Base-by-base conservation (phyloP, 2,329 filamentous ascomycete species). In the Zymoseptoria ardabiliae region DNA sequence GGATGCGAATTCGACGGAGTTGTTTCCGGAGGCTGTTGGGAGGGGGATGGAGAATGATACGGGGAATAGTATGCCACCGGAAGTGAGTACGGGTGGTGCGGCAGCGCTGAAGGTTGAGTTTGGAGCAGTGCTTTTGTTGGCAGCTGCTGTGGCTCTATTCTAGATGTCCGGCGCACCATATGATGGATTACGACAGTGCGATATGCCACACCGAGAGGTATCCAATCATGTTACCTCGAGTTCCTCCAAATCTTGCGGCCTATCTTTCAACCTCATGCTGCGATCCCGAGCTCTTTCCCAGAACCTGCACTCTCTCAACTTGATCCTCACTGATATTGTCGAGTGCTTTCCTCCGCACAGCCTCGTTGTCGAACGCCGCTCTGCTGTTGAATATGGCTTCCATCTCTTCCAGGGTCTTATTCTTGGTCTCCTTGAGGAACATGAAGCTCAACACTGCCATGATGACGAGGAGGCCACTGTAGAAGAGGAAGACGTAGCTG, bases 401-500 rank as follows among this genome's bases (percentile, higher is more conserved):
- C 66, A 67, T 75, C 69, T 73, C 69, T 59, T 75, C 73, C 20
- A 74, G 54, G n/a, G 65, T 71, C 10, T 68, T 65, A 6, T 71
- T 72, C 51, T 71, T 69, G 1, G 74, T 76, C 63, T 77, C 73
- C 4, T 71, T 70, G 41, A 76, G 63, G 54, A 73, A 70, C 19
- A 76, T 68, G 50, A 70, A 75, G 25, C 75, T 75, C 5, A 75
- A 62, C 4, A 72, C 61, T 0, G 73, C 74, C 61, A 79, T 79
- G 41, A 76, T 66, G 11, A 76, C 60, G 60, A 79, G 77, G 19
- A 79, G 76, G 9, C 76, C 61, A 19, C 76, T 78, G 73, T 78
- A 81, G 60, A 81, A 71, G 3, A 80, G 64, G 60, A 70, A 70
- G 4, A 63, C 62, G 63, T 79, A 81, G 0, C 76, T 77, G 9